phyloP scores from a whole-genome alignment of 2,329 filamentous ascomycete species.

The Xylaria sp. region DNA sequence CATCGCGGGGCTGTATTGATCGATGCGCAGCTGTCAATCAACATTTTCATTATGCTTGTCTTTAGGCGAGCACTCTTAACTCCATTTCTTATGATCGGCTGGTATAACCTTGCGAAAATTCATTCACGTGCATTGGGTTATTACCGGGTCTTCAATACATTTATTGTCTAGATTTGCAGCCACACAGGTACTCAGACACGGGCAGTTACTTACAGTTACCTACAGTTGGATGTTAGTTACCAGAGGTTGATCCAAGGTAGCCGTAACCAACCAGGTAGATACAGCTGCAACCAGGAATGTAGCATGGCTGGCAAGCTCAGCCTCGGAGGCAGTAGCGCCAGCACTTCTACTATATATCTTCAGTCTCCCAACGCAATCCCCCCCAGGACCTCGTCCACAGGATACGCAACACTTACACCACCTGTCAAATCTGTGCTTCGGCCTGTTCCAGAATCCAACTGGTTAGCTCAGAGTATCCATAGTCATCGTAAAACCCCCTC shows the following conservation, averaged over 20 bases:
- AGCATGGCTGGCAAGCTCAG: slow-evolving; percentile 31
- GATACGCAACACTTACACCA: slow-evolving; percentile 51
- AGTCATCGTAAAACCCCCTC: slow-evolving; percentile 48
- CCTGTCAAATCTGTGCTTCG: slow-evolving; percentile 57
- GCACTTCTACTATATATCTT: slow-evolving; percentile 42
- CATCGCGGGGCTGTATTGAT: slow-evolving; percentile 7
- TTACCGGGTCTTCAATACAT: background rate
- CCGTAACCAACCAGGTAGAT: background rate
- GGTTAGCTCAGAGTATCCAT: slow-evolving; percentile 60
- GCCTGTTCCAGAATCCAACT: slow-evolving; percentile 70
- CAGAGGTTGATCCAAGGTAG: background rate
- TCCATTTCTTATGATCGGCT: slow-evolving; percentile 1
- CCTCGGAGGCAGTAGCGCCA: slow-evolving; percentile 10
- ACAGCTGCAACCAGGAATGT: background rate
- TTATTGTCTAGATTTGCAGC: background rate
- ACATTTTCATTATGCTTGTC: background rate
- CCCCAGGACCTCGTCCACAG: slow-evolving; percentile 76
- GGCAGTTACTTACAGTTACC: background rate
- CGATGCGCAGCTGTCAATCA: background rate
- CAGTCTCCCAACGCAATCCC: slow-evolving; percentile 75
- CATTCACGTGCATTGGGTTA: background rate
- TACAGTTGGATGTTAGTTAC: too few relatives aligned
- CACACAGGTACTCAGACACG: background rate
- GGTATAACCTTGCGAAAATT: background rate
- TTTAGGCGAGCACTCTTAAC: background rate